Evolutionary conservation across 2,329 filamentous ascomycete species (phyloP), one percentile per base, ranked within the genome.

Genomic region (Stachybotrys chartarum): DNA sequence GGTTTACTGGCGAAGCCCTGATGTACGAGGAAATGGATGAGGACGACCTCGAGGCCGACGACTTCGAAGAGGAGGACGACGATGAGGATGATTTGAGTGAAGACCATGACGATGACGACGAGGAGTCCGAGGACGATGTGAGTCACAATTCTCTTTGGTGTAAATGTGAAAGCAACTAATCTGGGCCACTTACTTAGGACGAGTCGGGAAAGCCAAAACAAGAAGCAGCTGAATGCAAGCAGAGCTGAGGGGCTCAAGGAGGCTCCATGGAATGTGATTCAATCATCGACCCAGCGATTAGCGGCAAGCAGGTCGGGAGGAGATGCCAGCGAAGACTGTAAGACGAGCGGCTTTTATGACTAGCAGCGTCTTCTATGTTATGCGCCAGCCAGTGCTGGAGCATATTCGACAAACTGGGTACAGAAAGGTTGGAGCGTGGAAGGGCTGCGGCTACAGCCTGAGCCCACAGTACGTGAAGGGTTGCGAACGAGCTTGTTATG

Each of bases 1-100:
- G 94, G 94, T 99, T 99, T 74, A 99, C 94, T 54, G 94, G 94
- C 56, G 94, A 99, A 78, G 94, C 94, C 63, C 86, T 99, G 60
- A 92, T 94, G 65, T 99, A 91, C 66, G 94, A 99, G 80, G 93
- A 97, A 72, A 75, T 96, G 58, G 88, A 93, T 45, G 84, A 83
- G 52, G 88, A 96, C 54, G 91, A 93, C 59, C 79, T 91, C 60
- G 88, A 92, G 55, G 88, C 87, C 66, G 89, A 87, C 59, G 90
- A 90, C 60, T 91, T 89, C 57, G 92, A 96, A 53, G 92, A 97
- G 31, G 91, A 95, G 17, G 93, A 97, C 53, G 92, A 97, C 56
- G 91, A 96, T 55, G 92, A 96, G 54, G 88, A 92, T 61, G 90
- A 96, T 58, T 79, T 89, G 57, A 90, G 87, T 66, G 88, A 92